Evolutionary conservation across 768 basidiomycete genomes (phyloP), one percentile per base, ranked within the genome.

Genomic region (Tricholoma furcatifolium): DNA sequence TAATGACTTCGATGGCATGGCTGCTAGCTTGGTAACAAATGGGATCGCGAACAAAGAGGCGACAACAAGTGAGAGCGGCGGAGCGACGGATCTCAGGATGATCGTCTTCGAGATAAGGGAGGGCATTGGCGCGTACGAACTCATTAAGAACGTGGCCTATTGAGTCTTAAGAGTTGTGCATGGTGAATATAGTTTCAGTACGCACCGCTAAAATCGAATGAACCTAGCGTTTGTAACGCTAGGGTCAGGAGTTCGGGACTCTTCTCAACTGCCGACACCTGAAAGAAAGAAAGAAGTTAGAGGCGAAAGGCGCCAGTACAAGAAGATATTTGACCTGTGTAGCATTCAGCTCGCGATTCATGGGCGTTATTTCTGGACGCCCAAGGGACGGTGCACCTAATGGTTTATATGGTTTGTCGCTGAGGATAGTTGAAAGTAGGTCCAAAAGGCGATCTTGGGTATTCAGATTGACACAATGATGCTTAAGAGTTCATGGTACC

Each of bases 11-110:
- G 50, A 97, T 96, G 7, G 95, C 90, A 69, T 98, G 91, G 60
- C 87, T 93, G 73, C 93, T 96, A 9, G 93, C 88, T 70, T 98
- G 95, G 60, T 91, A 92, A 66, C 92, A 94, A 46, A 98, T 97
- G 0, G 95, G 94, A 70, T 99, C 97, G 51, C 87, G 85, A 54
- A 94, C 85, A 64, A 98, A 96, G 12, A 98, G 79, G 42, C 82
- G 82, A 62, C 94, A 97, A 65, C 94, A 98, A 1, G 95, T 94
- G 42, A 91, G 66, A 3, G 96, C 97, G 10, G 96, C 93, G 6
- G 93, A 91, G 27, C 87, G 81, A 14, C 97, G 80, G 2, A 98
- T 88, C 51, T 94, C 92, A 1, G 88, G 65, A 60, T 87, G 83
- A 63, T 98, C 97, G 61, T 97, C 87, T 62, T 98, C 96, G 32